Evolutionary conservation across 2,329 filamentous ascomycete species (phyloP).

Genomic region (Pseudogymnoascus sp.): DNA sequence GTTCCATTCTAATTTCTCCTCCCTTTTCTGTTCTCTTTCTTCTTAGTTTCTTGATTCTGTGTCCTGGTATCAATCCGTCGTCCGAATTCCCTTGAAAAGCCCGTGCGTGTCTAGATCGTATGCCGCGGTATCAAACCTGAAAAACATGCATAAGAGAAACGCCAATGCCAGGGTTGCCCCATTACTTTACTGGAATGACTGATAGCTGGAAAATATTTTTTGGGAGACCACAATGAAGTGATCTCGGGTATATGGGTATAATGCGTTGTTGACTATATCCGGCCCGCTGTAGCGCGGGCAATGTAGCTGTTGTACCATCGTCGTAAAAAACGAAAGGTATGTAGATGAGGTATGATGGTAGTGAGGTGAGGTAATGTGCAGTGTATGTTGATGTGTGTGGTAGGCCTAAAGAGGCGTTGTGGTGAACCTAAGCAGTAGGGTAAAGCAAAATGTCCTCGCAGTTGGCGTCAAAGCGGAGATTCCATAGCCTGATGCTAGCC

Average conservation of each 20-base stretch:
- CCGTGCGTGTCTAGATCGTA: slow-evolving; percentile 5
- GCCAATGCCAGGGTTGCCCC: slow-evolving; percentile 6
- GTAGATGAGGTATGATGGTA: not conserved
- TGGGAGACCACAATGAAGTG: not conserved
- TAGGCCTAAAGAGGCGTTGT: not conserved
- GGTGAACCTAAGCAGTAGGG: slow-evolving; percentile 7
- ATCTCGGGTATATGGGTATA: slow-evolving; percentile 7
- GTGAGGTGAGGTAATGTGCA: not conserved
- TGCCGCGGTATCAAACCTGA: not conserved
- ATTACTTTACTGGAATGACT: slow-evolving; percentile 5
- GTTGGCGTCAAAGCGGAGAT: slow-evolving; percentile 90
- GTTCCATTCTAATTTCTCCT: not conserved
- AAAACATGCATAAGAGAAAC: slow-evolving; percentile 8
- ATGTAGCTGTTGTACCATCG: slow-evolving; percentile 4
- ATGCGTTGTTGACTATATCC: slow-evolving; percentile 5
- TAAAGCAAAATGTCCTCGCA: slow-evolving; percentile 73
- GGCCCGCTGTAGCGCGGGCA: slow-evolving; percentile 1
- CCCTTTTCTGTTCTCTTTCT: not conserved
- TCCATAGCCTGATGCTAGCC: slow-evolving; percentile 81
- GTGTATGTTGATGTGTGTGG: not conserved
- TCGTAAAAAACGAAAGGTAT: not conserved
- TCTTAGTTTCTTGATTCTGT: not conserved
- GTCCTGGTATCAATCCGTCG: slow-evolving; percentile 8
- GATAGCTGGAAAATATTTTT: slow-evolving; percentile 9
- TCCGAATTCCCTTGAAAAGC: slow-evolving; percentile 8